Evolutionary conservation across 495 filamentous ascomycete genomes (phyloP).

Genomic region (Delitschia confertaspora): DNA sequence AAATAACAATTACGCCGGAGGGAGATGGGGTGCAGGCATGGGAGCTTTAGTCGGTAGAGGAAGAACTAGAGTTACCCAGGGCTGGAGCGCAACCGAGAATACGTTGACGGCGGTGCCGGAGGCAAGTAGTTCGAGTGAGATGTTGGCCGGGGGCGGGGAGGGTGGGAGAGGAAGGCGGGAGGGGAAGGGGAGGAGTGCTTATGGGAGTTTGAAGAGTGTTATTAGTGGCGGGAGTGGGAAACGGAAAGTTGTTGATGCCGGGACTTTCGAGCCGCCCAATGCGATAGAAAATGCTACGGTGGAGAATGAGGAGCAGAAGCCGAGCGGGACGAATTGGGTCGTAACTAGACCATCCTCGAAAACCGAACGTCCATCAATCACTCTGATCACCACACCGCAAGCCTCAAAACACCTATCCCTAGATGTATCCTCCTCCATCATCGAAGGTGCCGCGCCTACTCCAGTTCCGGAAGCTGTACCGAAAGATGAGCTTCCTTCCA

Average conservation of each 20-base stretch:
- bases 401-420: slow-evolving; percentile 25
- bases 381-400: slow-evolving; percentile 16
- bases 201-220: slow-evolving; percentile 28
- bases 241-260: slow-evolving; percentile 2
- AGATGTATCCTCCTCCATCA: slow-evolving; percentile 20
- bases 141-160: slow-evolving; percentile 23
- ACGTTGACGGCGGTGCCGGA: slow-evolving; percentile 34
- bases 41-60: slow-evolving; percentile 11
- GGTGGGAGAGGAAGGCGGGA: slow-evolving; percentile 7
- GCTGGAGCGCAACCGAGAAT: slow-evolving; percentile 19
- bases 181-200: slow-evolving; percentile 18
- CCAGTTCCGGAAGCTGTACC: background rate
- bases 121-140: slow-evolving; percentile 33
- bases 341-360: slow-evolving; percentile 6
- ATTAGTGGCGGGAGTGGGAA: slow-evolving; percentile 24
- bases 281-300: too few species aligned
- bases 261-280: background rate
- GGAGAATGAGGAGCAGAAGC: background rate
- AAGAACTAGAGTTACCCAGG: slow-evolving; percentile 10
- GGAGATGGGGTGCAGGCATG: slow-evolving; percentile 19
- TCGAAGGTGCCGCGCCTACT: background rate
- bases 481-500: background rate
- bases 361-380: slow-evolving; percentile 18
- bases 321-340: slow-evolving; percentile 10
- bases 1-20: slow-evolving; percentile 8